phyloP scores from a whole-genome alignment of 2,329 filamentous ascomycete species.

The Dothideomycetes sp. region DNA sequence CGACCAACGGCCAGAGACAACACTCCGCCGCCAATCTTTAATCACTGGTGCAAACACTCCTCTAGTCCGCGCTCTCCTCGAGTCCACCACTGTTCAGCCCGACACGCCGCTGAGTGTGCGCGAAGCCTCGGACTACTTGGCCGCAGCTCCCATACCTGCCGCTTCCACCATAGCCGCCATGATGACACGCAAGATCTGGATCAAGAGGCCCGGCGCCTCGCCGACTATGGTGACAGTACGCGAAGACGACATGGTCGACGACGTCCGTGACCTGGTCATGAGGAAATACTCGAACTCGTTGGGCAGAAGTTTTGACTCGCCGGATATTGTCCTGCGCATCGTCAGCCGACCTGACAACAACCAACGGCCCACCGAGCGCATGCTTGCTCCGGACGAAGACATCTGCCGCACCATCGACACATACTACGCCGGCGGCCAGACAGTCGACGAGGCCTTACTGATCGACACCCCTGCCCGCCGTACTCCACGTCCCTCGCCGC shows the following conservation, averaged over 20 bases:
- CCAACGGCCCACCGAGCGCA: conserved; percentile 45
- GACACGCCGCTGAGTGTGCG: not conserved
- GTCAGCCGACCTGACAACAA: conserved; percentile 44
- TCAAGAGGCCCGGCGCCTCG: conserved; percentile 75
- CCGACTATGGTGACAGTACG: conserved; percentile 77
- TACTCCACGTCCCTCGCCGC: conserved; percentile 73
- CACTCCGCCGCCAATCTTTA: conserved; percentile 4
- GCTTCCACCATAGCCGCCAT: conserved; percentile 33
- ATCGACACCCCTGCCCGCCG: conserved; percentile 74
- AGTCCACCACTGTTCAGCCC: not conserved
- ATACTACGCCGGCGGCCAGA: conserved; percentile 80
- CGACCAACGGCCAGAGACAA: conserved; percentile 1
- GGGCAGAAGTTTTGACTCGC: conserved; percentile 78
- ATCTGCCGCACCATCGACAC: conserved; percentile 69
- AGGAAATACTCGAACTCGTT: conserved; percentile 91
- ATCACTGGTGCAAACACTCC: conserved; percentile 8
- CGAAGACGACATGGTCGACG: conserved; percentile 87
- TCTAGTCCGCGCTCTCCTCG: not conserved
- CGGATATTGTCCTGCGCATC: conserved; percentile 76
- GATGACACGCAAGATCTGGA: conserved; percentile 81
- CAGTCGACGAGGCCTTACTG: conserved; percentile 76
- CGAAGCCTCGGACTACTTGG: conserved; percentile 12
- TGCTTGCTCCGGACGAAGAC: conserved; percentile 76
- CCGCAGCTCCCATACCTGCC: not conserved
- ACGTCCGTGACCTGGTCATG: conserved; percentile 84